A percentile compares a stretch with the other conserved stretches of the same genome.
These are phyloP conservation scores for Termitomyces titanicus DNA, from an alignment of 768 basidiomycete species.

Conservation along the genomic window DNA sequence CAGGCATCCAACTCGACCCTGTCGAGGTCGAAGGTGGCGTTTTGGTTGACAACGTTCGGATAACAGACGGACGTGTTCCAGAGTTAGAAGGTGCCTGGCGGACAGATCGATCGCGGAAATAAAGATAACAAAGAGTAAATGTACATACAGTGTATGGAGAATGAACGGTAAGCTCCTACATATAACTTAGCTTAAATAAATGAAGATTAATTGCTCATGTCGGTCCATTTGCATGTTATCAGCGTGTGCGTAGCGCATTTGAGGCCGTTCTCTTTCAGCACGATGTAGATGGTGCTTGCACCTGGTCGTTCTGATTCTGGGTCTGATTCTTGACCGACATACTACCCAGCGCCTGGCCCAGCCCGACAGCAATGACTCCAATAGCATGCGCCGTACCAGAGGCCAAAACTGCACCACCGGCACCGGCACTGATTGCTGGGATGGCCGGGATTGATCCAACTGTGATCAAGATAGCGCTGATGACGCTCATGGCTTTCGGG, in stretches of 20 bases:
- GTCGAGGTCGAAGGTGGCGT: slow-evolving; percentile 41
- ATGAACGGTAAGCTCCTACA: neutral
- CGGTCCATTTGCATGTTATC: neutral
- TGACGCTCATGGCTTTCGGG: slow-evolving; percentile 67
- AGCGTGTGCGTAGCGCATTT: neutral
- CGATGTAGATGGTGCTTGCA: slow-evolving; percentile 14
- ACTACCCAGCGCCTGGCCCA: slow-evolving; percentile 51
- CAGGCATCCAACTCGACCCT: slow-evolving; percentile 37
- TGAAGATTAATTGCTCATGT: neutral
- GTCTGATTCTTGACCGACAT: slow-evolving; percentile 30
- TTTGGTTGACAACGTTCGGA: slow-evolving; percentile 38
- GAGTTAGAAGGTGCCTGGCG: slow-evolving; percentile 36
- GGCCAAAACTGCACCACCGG: slow-evolving; percentile 70
- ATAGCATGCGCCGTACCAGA: slow-evolving; percentile 74
- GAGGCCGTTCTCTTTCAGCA: neutral
- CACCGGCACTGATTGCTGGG: slow-evolving; percentile 64
- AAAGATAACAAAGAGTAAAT: slow-evolving; percentile 1
- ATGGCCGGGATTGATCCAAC: slow-evolving; percentile 72
- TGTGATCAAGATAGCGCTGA: slow-evolving; percentile 77
- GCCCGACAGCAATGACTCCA: slow-evolving; percentile 73
- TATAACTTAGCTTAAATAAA: no score
- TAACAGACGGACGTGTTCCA: slow-evolving; percentile 28
- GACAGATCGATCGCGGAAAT: neutral
- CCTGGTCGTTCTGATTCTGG: slow-evolving; percentile 11
- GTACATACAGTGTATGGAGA: slow-evolving; percentile 5